These are phyloP conservation scores for Monosporozyma siamensis DNA, from an alignment of 805 yeast genomes.

Conservation along the genomic window DNA sequence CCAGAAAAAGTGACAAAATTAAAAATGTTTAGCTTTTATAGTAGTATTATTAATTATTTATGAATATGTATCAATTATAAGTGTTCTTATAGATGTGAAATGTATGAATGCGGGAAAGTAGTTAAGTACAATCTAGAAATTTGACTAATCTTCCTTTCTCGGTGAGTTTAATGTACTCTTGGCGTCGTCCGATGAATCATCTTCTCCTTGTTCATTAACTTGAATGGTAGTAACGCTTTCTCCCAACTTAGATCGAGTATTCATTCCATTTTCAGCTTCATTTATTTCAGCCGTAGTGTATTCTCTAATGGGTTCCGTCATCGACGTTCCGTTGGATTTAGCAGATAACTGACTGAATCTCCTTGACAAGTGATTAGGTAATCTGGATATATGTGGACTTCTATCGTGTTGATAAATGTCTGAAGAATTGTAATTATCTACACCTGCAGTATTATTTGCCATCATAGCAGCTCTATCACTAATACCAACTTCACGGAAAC, in stretches of 20 bases:
- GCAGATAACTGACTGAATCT: background rate
- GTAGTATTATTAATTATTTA: background rate
- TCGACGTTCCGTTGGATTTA: background rate
- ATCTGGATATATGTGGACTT: background rate
- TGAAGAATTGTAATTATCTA: conserved; percentile 21
- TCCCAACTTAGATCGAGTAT: too few species aligned
- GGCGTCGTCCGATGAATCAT: background rate
- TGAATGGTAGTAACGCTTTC: background rate
- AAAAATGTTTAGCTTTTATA: too few species aligned
- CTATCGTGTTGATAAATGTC: background rate
- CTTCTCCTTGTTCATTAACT: background rate
- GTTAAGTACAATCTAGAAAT: too few species aligned
- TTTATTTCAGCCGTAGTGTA: background rate
- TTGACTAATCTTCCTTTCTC: too few species aligned
- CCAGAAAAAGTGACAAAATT: too few species aligned
- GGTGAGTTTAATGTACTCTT: too few species aligned
- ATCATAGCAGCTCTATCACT: conserved; percentile 35
- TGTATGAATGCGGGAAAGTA: background rate
- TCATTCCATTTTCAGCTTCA: too few species aligned
- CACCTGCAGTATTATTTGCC: conserved; percentile 40
- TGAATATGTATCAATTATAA: background rate
- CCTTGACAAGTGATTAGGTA: background rate
- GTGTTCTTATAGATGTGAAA: background rate
- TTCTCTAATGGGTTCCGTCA: background rate
- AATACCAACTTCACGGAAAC: conserved; percentile 31